These are phyloP conservation scores for Sphaerulina vaccinii DNA, from an alignment of 2,329 filamentous ascomycete species.

Conservation along the genomic window DNA sequence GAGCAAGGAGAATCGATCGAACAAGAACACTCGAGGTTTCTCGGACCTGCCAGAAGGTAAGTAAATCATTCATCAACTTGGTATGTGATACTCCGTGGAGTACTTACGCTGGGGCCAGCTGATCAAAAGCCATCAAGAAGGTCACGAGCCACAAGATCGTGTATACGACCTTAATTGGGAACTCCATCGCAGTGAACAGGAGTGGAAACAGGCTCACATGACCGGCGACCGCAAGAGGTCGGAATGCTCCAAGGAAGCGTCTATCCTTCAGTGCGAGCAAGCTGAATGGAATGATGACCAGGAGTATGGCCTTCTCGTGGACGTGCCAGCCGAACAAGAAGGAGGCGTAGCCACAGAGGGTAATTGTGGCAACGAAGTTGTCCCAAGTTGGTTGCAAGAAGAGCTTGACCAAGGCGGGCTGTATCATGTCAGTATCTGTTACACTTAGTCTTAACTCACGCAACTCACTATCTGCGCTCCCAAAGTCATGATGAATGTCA, in stretches of 20 bases:
- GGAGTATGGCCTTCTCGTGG: conserved; percentile 92
- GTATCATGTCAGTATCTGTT: conserved; percentile 2
- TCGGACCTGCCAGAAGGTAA: conserved; percentile 53
- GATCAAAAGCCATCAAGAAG: conserved; percentile 84
- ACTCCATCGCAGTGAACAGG: conserved; percentile 87
- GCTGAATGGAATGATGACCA: conserved; percentile 93
- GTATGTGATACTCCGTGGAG: background rate
- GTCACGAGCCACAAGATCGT: conserved; percentile 87
- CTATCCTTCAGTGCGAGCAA: conserved; percentile 87
- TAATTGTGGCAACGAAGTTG: conserved; percentile 82
- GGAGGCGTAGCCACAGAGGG: conserved; percentile 90
- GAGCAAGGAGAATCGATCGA: conserved; percentile 84
- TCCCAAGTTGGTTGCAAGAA: conserved; percentile 82
- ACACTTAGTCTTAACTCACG: background rate
- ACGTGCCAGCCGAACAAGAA: conserved; percentile 99
- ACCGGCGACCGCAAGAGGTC: conserved; percentile 85
- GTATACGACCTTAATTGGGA: conserved; percentile 90
- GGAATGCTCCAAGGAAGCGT: conserved; percentile 85
- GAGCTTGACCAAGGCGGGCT: conserved; percentile 75
- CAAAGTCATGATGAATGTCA: conserved; percentile 80
- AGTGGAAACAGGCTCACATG: conserved; percentile 95
- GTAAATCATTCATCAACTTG: conserved; percentile 11
- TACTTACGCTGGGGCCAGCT: conserved; percentile 71
- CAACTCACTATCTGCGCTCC: conserved; percentile 67
- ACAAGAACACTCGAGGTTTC: conserved; percentile 77